These are phyloP conservation scores for Leishmania arabica DNA, from an alignment of 208 protist genomes.

Conservation along the genomic window DNA sequence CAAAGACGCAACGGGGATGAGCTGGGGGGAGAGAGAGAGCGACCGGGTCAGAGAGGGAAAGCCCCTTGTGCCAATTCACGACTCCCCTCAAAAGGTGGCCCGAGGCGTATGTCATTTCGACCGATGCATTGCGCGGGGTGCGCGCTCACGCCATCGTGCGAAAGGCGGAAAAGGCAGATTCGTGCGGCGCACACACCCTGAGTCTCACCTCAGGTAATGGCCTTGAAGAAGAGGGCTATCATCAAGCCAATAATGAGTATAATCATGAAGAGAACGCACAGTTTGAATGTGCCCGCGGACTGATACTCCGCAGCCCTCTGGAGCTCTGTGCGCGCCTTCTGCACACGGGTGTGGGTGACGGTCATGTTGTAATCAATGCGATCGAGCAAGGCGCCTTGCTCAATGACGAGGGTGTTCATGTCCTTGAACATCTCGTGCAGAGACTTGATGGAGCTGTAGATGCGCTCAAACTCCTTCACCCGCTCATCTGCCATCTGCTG, in stretches of 20 bases:
- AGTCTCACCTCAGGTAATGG: conserved; percentile 33
- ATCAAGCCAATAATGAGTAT: conserved; percentile 88
- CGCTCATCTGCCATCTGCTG: conserved; percentile 92
- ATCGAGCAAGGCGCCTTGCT: conserved; percentile 94
- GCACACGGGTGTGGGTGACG: conserved; percentile 83
- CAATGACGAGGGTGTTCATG: conserved; percentile 92
- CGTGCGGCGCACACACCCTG: background rate
- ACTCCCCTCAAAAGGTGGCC: background rate
- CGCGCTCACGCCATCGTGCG: background rate
- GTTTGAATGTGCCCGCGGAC: conserved; percentile 88
- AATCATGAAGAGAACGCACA: conserved; percentile 91
- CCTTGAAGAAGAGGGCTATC: conserved; percentile 90
- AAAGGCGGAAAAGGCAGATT: no score
- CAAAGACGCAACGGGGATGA: background rate
- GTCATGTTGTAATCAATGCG: conserved; percentile 97
- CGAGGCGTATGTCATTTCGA: no score
- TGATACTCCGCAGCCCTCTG: conserved; percentile 91
- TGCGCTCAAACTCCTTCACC: conserved; percentile 92
- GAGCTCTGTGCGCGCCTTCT: conserved; percentile 81
- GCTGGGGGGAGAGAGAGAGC: background rate
- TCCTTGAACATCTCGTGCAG: conserved; percentile 96
- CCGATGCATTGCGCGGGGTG: background rate
- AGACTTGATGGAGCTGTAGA: conserved; percentile 93
- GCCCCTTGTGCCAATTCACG: background rate
- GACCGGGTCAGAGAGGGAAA: background rate